Evolutionary conservation across 148 eudicot species (phyloP).

Genomic region (Silene conica): DNA sequence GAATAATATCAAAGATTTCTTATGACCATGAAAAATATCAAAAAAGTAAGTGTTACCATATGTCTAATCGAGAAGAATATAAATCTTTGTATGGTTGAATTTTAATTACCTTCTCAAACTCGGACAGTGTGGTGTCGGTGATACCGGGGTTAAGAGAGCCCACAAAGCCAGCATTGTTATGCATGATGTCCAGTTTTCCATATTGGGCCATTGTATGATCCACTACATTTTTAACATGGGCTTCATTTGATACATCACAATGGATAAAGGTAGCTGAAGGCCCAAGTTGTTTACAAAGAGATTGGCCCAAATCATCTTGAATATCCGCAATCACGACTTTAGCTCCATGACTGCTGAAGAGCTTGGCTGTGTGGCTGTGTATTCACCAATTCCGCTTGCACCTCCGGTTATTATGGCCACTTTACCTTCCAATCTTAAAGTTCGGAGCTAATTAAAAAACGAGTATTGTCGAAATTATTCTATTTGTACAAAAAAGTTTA

Average conservation of each 20-base stretch:
- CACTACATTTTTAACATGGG: conserved; percentile 28
- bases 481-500: too few species aligned
- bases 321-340: conserved; percentile 37
- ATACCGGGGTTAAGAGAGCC: conserved; percentile 13
- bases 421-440: conserved; percentile 38
- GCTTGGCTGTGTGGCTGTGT: conserved; percentile 1
- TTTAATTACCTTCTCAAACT: conserved; percentile 24
- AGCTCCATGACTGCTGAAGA: conserved; percentile 29
- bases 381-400: conserved; percentile 36
- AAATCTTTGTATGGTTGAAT: too few species aligned
- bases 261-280: conserved; percentile 26
- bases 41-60: too few species aligned
- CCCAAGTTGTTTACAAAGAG: conserved; percentile 29
- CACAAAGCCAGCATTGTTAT: conserved; percentile 30
- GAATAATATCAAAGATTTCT: too few species aligned
- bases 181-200: conserved; percentile 38
- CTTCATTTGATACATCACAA: conserved; percentile 31
- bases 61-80: too few species aligned
- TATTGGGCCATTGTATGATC: conserved; percentile 15
- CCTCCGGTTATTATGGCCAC: conserved; percentile 44
- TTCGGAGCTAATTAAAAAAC: too few species aligned
- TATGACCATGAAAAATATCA: too few species aligned
- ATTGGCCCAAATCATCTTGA: conserved; percentile 31
- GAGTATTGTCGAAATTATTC: too few species aligned
- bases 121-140: conserved; percentile 12